These are phyloP conservation scores for Paraleonurus japonicus DNA, from an alignment of 257 asterid species.

Conservation along the genomic window DNA sequence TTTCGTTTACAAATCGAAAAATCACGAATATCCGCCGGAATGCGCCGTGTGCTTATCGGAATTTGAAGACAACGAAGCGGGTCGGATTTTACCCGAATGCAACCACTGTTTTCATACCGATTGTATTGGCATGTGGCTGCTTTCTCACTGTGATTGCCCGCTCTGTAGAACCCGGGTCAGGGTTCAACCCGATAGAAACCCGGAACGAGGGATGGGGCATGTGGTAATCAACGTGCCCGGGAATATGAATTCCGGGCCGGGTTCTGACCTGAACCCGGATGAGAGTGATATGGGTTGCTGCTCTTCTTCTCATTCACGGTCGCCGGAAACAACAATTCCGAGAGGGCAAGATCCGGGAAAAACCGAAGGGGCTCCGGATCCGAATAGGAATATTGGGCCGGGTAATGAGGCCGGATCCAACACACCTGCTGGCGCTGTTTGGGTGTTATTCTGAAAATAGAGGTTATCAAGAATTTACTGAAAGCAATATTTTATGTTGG, in stretches of 20 bases:
- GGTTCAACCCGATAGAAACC: background rate
- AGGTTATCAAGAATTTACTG: background rate
- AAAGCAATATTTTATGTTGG: background rate
- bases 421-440: background rate
- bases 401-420: constrained; percentile 4
- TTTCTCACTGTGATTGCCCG: constrained; percentile 40
- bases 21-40: constrained; percentile 21
- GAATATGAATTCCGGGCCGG: constrained; percentile 1
- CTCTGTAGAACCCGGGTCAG: constrained; percentile 33
- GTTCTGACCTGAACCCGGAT: background rate
- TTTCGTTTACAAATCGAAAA: constrained; percentile 21
- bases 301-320: background rate
- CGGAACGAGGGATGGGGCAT: background rate
- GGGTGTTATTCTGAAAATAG: constrained; percentile 2
- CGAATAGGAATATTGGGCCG: background rate
- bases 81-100: constrained; percentile 41
- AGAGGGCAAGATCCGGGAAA: background rate
- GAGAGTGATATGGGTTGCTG: background rate
- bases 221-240: background rate
- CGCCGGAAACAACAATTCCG: background rate
- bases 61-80: constrained; percentile 31
- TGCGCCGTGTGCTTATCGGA: constrained; percentile 48
- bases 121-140: constrained; percentile 41
- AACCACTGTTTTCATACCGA: constrained; percentile 35
- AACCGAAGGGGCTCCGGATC: background rate